These are phyloP conservation scores for Meyerozyma elateridarum DNA, from an alignment of 1,139 yeast genomes.

Conservation along the genomic window DNA sequence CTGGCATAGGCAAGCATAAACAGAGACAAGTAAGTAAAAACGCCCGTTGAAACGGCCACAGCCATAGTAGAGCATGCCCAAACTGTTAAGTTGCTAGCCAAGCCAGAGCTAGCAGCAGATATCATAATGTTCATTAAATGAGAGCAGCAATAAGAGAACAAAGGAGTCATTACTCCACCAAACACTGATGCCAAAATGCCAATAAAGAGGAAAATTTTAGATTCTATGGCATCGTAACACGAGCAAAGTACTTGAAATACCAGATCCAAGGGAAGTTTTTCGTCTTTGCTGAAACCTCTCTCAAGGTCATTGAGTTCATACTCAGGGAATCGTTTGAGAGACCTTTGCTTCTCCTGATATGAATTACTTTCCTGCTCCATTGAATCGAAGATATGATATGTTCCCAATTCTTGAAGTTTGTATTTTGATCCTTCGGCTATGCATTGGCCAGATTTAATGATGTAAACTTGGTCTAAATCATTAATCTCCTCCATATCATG, in stretches of 20 bases:
- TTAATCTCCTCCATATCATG: constrained; percentile 65
- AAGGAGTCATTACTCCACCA: constrained; percentile 66
- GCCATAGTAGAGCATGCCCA: constrained; percentile 70
- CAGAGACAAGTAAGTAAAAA: constrained; percentile 47
- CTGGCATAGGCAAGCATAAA: constrained; percentile 52
- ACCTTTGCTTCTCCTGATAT: background rate
- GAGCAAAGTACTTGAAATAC: constrained; percentile 19
- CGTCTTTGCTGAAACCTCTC: background rate
- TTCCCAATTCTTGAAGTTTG: background rate
- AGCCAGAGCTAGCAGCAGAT: constrained; percentile 29
- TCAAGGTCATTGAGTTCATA: constrained; percentile 11
- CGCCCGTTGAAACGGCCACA: constrained; percentile 59
- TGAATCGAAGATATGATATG: background rate
- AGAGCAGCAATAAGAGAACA: constrained; percentile 75
- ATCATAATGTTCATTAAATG: constrained; percentile 57
- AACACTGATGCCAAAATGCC: constrained; percentile 54
- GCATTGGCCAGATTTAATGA: constrained; percentile 56
- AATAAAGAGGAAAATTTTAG: constrained; percentile 31
- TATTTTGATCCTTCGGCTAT: constrained; percentile 20
- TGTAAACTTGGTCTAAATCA: constrained; percentile 48
- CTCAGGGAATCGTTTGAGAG: constrained; percentile 5
- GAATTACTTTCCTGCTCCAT: constrained; percentile 23
- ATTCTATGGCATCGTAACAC: constrained; percentile 28
- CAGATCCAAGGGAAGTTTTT: background rate
- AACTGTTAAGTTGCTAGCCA: constrained; percentile 31